phyloP scores from a whole-genome alignment of 1,284 basidiomycete species.

The Tilletia indica region DNA sequence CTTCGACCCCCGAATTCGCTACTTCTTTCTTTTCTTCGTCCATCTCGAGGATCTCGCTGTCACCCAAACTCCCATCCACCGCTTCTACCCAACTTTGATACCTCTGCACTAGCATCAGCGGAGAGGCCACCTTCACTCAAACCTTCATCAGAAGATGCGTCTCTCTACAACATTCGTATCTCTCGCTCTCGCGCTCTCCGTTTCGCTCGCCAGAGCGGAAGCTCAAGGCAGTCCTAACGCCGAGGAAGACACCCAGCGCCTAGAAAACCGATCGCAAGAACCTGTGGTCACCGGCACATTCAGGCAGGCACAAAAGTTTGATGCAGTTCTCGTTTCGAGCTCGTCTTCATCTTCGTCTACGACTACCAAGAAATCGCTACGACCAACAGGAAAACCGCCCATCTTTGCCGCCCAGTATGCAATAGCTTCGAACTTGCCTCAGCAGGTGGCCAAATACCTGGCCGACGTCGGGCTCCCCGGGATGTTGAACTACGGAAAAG shows the following conservation, averaged over 20 bases:
- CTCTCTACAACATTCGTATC: background rate
- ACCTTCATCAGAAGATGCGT: background rate
- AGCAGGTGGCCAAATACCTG: conserved; percentile 8
- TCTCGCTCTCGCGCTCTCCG: conserved; percentile 3
- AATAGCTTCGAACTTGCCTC: background rate
- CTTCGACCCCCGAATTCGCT: too few species aligned
- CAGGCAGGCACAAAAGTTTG: background rate
- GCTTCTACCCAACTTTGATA: too few species aligned
- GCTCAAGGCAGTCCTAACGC: background rate
- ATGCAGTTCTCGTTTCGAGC: background rate
- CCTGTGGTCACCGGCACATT: too few species aligned
- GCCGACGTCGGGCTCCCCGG: conserved; percentile 2
- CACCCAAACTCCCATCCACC: too few species aligned
- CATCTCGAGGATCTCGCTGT: too few species aligned
- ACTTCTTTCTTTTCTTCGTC: too few species aligned
- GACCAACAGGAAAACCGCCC: background rate
- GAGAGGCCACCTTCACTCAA: too few species aligned
- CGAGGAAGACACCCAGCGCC: too few species aligned
- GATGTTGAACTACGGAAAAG: background rate
- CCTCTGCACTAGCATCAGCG: too few species aligned
- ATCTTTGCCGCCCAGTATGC: conserved; percentile 4
- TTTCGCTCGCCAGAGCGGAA: background rate
- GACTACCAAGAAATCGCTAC: background rate
- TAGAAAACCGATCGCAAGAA: too few species aligned
- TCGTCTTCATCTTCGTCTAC: too few species aligned